phyloP scores from a whole-genome alignment of 75 land plant species.

The Selaginella tamariscina region DNA sequence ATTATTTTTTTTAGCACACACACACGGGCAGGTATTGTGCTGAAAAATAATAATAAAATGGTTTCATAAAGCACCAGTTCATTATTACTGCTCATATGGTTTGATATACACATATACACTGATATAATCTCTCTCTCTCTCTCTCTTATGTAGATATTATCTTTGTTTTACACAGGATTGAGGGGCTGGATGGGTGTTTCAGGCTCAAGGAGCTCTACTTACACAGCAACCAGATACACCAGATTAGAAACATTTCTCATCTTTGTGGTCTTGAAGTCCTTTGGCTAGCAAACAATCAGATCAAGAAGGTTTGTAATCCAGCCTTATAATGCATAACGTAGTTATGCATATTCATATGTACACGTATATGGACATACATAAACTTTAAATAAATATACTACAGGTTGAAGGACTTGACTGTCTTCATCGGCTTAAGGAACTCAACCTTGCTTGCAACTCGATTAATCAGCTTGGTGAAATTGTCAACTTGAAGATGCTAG shows the following conservation, averaged over 20 bases:
- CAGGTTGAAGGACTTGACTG: conserved; percentile 24
- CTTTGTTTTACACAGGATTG: conserved; percentile 22
- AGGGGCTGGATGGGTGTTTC: conserved; percentile 26
- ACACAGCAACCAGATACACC: conserved; percentile 24
- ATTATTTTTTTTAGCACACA: no score
- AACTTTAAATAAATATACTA: no score
- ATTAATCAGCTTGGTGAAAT: conserved; percentile 30
- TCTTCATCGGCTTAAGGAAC: conserved; percentile 22
- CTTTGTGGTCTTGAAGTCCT: conserved; percentile 24
- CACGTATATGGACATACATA: no score
- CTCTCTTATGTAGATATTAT: not conserved
- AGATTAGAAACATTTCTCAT: conserved; percentile 19
- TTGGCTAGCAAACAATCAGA: conserved; percentile 31
- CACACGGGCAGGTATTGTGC: no score
- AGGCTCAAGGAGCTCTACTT: conserved; percentile 29
- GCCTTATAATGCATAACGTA: no score
- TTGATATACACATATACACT: not conserved
- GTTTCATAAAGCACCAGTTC: no score
- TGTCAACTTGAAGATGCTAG: conserved; percentile 24
- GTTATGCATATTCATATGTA: no score
- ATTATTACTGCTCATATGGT: no score
- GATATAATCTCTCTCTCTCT: not conserved
- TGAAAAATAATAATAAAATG: no score
- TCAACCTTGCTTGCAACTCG: conserved; percentile 25
- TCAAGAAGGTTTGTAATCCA: no score